Conservation (phyloP, 345 rosid species). For the Microthlaspi erraticum region DNA sequence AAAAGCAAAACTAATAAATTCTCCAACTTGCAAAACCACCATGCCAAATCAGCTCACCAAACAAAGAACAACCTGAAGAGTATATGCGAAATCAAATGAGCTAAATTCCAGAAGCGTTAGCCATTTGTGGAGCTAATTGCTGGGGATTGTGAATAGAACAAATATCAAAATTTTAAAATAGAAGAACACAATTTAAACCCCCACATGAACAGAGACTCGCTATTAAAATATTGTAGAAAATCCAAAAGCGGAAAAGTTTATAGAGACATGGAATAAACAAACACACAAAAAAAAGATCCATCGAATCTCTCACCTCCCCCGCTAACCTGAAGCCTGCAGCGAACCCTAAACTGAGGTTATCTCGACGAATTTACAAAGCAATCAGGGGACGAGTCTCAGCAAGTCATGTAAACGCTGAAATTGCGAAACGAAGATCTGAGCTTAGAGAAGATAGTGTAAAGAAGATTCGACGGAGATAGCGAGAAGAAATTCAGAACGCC, state of each 20-base stretch:
- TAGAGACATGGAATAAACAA: conserved; percentile 18
- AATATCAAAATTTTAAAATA: neutral
- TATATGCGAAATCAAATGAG: neutral
- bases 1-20: conserved; percentile 1
- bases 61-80: conserved; percentile 3
- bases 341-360: conserved; percentile 37
- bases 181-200: conserved; percentile 7
- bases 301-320: conserved; percentile 44
- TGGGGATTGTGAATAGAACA: conserved; percentile 13
- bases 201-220: conserved; percentile 41
- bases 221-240: conserved; percentile 34
- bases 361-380: conserved; percentile 39
- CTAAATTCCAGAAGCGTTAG: neutral
- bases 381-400: neutral
- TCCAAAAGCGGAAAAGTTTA: neutral
- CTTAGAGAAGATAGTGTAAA: neutral
- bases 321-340: conserved; percentile 15
- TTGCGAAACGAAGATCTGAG: conserved; percentile 14
- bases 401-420: neutral
- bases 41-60: neutral
- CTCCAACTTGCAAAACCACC: neutral
- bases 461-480: conserved; percentile 20
- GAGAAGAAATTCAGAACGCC: conserved; percentile 26
- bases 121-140: conserved; percentile 10
- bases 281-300: neutral